Evolutionary conservation across 1,284 basidiomycete genomes (phyloP).

Genomic region (Mycosarcoma mackinlayi): DNA sequence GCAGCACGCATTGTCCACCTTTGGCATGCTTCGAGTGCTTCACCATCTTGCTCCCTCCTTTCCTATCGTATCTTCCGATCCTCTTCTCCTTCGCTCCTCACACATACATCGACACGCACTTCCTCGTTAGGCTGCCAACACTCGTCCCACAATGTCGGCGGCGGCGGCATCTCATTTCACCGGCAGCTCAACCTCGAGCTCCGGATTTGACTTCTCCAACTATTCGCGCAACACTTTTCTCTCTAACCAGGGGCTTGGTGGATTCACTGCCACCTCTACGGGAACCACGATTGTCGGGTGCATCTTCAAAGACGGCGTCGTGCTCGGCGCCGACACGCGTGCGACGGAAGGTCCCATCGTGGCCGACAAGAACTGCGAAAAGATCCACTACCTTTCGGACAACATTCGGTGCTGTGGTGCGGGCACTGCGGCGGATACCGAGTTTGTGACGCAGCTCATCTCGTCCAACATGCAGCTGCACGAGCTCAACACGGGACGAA

Average conservation of each 20-base stretch:
- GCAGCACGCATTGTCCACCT: constrained; percentile 3
- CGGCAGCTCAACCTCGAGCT: constrained; percentile 14
- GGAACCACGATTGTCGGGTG: constrained; percentile 97
- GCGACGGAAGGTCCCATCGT: constrained; percentile 95
- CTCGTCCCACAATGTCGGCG: constrained; percentile 20
- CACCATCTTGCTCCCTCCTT: constrained; percentile 1
- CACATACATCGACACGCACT: too few relatives aligned
- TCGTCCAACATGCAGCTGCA: constrained; percentile 67
- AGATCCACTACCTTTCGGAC: constrained; percentile 85
- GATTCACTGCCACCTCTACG: constrained; percentile 72
- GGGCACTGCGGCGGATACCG: constrained; percentile 96
- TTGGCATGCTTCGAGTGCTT: too few relatives aligned
- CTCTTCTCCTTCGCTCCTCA: too few relatives aligned
- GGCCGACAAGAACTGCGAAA: constrained; percentile 99
- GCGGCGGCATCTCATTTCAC: constrained; percentile 1
- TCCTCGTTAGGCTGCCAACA: too few relatives aligned
- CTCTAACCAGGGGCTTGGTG: constrained; percentile 74
- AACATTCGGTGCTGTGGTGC: constrained; percentile 95
- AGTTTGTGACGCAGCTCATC: constrained; percentile 75
- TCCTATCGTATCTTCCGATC: background rate
- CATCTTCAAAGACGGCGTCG: constrained; percentile 87
- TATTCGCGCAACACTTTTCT: constrained; percentile 82
- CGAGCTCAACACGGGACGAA: constrained; percentile 63
- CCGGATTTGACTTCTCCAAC: constrained; percentile 81
- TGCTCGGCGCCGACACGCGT: constrained; percentile 95